Base-by-base conservation (phyloP, 2,329 filamentous ascomycete species). In the Zarea fungicola region DNA sequence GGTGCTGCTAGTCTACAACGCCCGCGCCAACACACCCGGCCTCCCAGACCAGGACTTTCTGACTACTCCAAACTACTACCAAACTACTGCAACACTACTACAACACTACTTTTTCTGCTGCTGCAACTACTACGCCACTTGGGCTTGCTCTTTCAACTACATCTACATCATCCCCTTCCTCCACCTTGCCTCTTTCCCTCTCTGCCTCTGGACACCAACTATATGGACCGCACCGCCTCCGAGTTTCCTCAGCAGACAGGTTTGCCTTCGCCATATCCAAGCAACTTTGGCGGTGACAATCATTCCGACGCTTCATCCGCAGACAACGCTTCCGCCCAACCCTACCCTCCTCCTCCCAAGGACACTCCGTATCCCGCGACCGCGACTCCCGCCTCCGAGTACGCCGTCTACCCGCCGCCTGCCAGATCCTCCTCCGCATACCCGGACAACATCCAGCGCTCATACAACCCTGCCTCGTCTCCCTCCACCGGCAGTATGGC, bases 281-380 rank as follows among this genome's bases (percentile, higher is more conserved):
- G 75, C 73, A 77, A 76, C 69, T 77, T 77, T 71, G 78, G 74
- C 74, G 76, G 74, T 74, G 76, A 81, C 76, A 73, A 80, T 72
- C 80, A 84, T 77, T 91, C 89, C 90, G 89, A 95, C 86, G 84
- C 79, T 69, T 81, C 84, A 69, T 74, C 79, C 74, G 83, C 87
- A 93, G 91, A 95, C 86, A 88, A 89, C 79, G 79, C 86, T 73
- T 88, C 90, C 87, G 85, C 87, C 86, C 87, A 87, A 74, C 87
- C 92, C 72, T 95, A 95, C 73, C 78, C 87, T 60, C 82, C 84
- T 63, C 85, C 84, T 63, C 85, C 87, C 66, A 84, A 87, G 74
- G 90, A 96, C 74, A 82, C 84, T 64, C 85, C 79, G 67, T 88
- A 89, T 69, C 85, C 86, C 53, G 77, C 84, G 54, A 83, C 86